Base-by-base conservation (phyloP, 108 stramenopile species). In the Discostella pseudostelligera region DNA sequence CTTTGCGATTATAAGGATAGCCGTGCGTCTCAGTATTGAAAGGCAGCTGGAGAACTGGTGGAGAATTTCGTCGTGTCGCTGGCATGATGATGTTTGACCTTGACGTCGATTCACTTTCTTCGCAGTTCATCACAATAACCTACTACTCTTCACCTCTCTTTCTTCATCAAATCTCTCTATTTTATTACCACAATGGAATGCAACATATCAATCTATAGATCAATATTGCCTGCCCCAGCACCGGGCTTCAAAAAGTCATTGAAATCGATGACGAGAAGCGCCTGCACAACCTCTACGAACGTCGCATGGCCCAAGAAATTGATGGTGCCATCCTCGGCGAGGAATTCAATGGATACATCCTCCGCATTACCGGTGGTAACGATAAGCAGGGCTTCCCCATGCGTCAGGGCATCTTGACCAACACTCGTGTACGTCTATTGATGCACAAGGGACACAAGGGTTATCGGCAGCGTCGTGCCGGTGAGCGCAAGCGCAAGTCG, bases 301-400 rank as follows among this genome's bases (percentile, higher is more conserved):
- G 92, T 71, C 96, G 99, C 70, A 97, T 99, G 87, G 90, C 97
- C 56, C 96, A 98, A 74, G 97, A 98, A 76, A 87, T 99, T 68
- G 96, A 96, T 44, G 99, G 97, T 36, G 74, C 76, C 42, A 84
- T 89, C 61, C 87, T 99, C 54, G 99, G 99, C 16, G 99, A 99
- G 35, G 97, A 99, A 82, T 99, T 97, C 82, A 87, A 93, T 39
- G 99, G 97, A 58, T 99, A 96, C 81, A 81, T 99, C 73, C 84
- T 99, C 78, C 96, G 96, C 67, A 97, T 99, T 77, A 88, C 95
- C 32, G 99, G 99, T 58, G 99, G 99, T 53, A 98, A 97, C 80
- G 99, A 99, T 86, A 99, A 99, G 89, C 97, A 99, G 87, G 99
- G 99, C 43, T 99, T 99, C 87, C 97, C 99, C 79, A 99, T 99